Percentiles rank a stretch among this genome's conserved stretches.
Conservation (phyloP, 768 basidiomycete genomes). For the Tylopilus intermedius region DNA sequence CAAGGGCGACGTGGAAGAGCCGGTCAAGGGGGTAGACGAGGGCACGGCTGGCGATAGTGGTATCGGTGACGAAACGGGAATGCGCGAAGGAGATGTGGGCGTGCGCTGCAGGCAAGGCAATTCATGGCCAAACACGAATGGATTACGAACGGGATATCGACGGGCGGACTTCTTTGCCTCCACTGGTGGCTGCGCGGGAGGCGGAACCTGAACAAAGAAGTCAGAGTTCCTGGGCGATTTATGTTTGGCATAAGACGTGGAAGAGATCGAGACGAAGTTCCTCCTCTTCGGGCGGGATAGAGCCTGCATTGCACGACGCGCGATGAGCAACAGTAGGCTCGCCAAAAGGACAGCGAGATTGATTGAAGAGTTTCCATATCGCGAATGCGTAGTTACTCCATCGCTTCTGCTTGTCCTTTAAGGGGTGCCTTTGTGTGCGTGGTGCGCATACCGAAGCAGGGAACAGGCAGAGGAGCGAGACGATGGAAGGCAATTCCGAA, state of each 20-base stretch:
- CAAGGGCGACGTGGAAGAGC: slow-evolving; percentile 15
- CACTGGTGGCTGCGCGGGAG: slow-evolving; percentile 11
- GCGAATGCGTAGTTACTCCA: no score
- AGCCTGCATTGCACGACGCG: slow-evolving; percentile 17
- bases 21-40: slow-evolving; percentile 5
- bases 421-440: no score
- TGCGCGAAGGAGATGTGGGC: slow-evolving; percentile 28
- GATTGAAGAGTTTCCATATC: slow-evolving; percentile 20
- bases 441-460: no score
- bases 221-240: slow-evolving; percentile 19
- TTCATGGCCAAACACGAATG: slow-evolving; percentile 64
- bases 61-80: slow-evolving; percentile 27
- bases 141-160: slow-evolving; percentile 52
- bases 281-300: slow-evolving; percentile 9
- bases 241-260: slow-evolving; percentile 17
- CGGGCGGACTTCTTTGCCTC: slow-evolving; percentile 29
- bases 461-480: no score
- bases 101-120: slow-evolving; percentile 44
- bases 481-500: no score
- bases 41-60: slow-evolving; percentile 16
- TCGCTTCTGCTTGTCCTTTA: no score
- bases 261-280: slow-evolving; percentile 20
- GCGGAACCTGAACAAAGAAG: slow-evolving; percentile 18
- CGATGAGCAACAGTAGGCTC: slow-evolving; percentile 10
- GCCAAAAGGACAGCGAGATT: slow-evolving; percentile 25